Percentiles rank a stretch among this genome's conserved stretches.
Evolutionary conservation across 1,284 basidiomycete species (phyloP).

Genomic region (Trichosporon sp.): DNA sequence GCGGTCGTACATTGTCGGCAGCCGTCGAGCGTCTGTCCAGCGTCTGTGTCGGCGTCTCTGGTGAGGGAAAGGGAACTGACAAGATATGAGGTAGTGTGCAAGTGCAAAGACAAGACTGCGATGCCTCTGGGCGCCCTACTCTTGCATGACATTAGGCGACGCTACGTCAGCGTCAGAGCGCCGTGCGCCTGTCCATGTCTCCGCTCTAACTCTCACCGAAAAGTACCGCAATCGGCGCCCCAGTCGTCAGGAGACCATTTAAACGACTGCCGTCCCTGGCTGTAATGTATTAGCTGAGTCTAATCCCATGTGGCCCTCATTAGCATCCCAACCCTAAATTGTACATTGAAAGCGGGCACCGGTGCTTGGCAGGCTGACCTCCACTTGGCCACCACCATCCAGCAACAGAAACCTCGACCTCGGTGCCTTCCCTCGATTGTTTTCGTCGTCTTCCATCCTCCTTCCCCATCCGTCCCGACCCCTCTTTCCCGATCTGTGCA

Average conservation of each 20-base stretch:
- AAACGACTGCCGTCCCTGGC: background rate
- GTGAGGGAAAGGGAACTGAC: background rate
- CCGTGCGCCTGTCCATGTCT: background rate
- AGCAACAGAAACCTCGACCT: background rate
- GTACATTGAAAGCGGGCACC: background rate
- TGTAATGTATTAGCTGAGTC: background rate
- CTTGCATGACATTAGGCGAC: background rate
- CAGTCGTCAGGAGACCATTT: constrained; percentile 5
- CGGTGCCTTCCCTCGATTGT: background rate
- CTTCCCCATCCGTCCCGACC: background rate
- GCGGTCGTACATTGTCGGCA: constrained; percentile 13
- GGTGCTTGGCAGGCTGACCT: background rate
- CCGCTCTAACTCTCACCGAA: background rate
- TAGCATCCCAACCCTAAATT: background rate
- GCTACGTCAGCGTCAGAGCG: constrained; percentile 4
- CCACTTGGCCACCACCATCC: background rate
- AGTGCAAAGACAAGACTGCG: background rate
- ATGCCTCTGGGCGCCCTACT: background rate
- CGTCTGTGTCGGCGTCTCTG: too few species aligned
- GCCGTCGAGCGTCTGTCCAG: background rate
- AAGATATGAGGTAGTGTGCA: background rate
- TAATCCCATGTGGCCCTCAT: constrained; percentile 14
- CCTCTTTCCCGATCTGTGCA: background rate
- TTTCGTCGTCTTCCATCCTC: background rate
- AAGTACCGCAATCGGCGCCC: background rate